Base-by-base conservation (phyloP, 129 eudicot genomes). In the Saussurea involucrata region DNA sequence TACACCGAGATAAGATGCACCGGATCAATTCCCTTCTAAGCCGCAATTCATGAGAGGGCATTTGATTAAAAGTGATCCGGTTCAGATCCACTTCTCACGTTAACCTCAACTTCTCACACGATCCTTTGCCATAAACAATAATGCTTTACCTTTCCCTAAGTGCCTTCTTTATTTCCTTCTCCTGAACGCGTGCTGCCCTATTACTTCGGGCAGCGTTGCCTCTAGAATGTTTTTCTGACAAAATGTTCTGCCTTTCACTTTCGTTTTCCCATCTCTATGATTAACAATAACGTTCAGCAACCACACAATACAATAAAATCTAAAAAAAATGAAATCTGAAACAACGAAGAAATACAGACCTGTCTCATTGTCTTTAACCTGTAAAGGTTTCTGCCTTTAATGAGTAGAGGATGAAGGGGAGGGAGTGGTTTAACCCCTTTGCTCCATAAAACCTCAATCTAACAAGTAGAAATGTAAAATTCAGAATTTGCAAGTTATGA, bases 391-490 rank as follows among this genome's bases (percentile, higher is more conserved):
- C 97, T 86, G 71, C 97, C 98, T 83, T 91, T 94, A 57, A 94
- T 89, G 72, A 91, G 93, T 17, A 94, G 82, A 24, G 93, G 98
- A 81, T 91, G 93, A 75, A 94, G 97, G 75, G 97, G 93, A 74
- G 97, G 91, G 64, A 91, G 88, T 31, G 97, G 92, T 76, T 88
- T 94, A 64, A 72, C 89, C 29, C 98, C 96, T 83, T 86, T 87
- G 88, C 98, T 94, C 96, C 97, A 94, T 42, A 91, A 83, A 36
- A 94, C 98, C 78, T 94, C 98, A 76, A 94, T 83, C 97, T 94
- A 85, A 68, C 71, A 72, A 74, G 20, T 70, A 24, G 5, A 66
- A 10, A 6, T 4, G 4, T 15, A 34, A 15, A 68, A 22, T 21
- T 21, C 24, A 44, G 8, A 79, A 49, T 6, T 72, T 31, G 70